Evolutionary conservation across 208 protist genomes (phyloP).

Genomic region (Crithidia fasciculata): DNA sequence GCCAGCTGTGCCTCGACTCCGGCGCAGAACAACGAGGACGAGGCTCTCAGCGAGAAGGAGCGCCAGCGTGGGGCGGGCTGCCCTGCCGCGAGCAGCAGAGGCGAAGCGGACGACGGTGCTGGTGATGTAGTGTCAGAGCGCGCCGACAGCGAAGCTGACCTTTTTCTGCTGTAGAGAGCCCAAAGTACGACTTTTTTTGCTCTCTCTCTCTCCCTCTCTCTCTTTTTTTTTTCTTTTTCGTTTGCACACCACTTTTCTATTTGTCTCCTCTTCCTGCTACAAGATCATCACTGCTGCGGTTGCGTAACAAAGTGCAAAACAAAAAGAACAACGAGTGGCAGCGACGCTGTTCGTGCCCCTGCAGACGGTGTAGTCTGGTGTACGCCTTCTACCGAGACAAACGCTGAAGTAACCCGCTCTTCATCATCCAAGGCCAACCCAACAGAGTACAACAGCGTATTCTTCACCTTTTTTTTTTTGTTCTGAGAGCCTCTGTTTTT

Average conservation of each 20-base stretch:
- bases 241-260: too few relatives aligned
- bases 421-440: too few relatives aligned
- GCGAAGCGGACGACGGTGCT: not conserved
- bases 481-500: not conserved
- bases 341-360: too few relatives aligned
- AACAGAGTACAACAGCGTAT: not conserved
- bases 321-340: too few relatives aligned
- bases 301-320: too few relatives aligned
- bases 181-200: not conserved
- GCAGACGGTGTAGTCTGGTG: too few relatives aligned
- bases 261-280: too few relatives aligned
- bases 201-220: not conserved
- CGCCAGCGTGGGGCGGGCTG: not conserved
- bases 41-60: not conserved
- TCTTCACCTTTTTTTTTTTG: not conserved
- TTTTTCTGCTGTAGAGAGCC: slow-evolving; percentile 23
- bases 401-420: too few relatives aligned
- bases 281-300: too few relatives aligned
- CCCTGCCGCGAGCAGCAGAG: not conserved
- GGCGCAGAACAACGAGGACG: not conserved
- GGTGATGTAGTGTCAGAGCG: not conserved
- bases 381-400: too few relatives aligned
- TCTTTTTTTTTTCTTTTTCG: not conserved
- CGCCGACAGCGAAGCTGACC: slow-evolving; percentile 35
- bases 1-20: slow-evolving; percentile 18